These are phyloP conservation scores for Paspalum vaginatum DNA, from an alignment of 176 grass and related monocot genomes.

Conservation along the genomic window DNA sequence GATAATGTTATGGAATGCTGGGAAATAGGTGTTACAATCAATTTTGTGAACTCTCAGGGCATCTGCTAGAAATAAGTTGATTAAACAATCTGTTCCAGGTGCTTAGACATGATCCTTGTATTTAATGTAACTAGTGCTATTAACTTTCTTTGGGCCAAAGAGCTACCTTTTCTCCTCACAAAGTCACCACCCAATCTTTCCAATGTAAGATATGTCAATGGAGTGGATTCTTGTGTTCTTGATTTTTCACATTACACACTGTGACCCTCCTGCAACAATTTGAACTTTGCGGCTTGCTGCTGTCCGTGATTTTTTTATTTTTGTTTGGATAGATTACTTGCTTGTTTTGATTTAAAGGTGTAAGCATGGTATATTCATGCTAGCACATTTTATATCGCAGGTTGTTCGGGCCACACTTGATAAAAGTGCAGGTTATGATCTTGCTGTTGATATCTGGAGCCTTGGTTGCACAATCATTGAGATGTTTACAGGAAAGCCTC, in stretches of 20 bases:
- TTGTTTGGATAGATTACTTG: slow-evolving; percentile 17
- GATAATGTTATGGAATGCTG: no score
- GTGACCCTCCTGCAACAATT: not conserved
- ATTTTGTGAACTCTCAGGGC: not conserved
- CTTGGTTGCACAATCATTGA: slow-evolving; percentile 91
- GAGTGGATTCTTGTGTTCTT: not conserved
- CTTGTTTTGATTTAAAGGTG: slow-evolving; percentile 21
- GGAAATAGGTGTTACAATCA: not conserved
- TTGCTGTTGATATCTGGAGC: slow-evolving; percentile 91
- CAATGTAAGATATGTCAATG: slow-evolving; percentile 10
- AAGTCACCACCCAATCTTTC: not conserved
- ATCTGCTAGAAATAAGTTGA: not conserved
- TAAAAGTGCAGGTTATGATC: slow-evolving; percentile 79
- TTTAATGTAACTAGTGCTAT: slow-evolving; percentile 13
- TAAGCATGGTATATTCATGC: slow-evolving; percentile 32
- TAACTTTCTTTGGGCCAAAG: slow-evolving; percentile 1
- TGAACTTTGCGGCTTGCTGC: not conserved
- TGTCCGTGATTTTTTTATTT: slow-evolving; percentile 2
- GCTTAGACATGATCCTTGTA: slow-evolving; percentile 4
- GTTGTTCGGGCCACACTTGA: slow-evolving; percentile 82
- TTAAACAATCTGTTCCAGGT: not conserved
- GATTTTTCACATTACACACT: not conserved
- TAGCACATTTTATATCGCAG: slow-evolving; percentile 55
- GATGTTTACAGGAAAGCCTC: slow-evolving; percentile 91
- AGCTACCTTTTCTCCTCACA: not conserved